A percentile compares a stretch with the other conserved stretches of the same genome.
phyloP scores from a whole-genome alignment of 345 rosid genomes.

The Heritiera littoralis region DNA sequence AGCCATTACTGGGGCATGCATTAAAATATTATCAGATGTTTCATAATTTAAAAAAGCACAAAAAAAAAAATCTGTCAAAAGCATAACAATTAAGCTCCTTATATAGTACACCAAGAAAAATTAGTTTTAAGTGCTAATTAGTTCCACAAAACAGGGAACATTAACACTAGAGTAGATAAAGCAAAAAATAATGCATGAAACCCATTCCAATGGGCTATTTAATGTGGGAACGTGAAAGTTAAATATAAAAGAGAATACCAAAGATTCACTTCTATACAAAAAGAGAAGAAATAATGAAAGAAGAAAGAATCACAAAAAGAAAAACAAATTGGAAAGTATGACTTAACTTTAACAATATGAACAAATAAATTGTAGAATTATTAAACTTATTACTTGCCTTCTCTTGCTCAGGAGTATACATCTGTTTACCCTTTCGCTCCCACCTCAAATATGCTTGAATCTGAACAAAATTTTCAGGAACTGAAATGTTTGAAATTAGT shows the following conservation, averaged over 20 bases:
- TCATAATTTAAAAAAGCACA: neutral
- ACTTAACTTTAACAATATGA: conserved; percentile 20
- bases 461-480: conserved; percentile 97
- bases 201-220: neutral
- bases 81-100: neutral
- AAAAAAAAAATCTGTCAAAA: neutral
- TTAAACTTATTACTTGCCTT: conserved; percentile 44
- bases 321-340: conserved; percentile 55
- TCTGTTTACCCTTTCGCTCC: conserved; percentile 98
- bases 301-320: neutral
- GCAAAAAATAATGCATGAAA: neutral
- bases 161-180: neutral
- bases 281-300: neutral
- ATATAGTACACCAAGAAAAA: neutral
- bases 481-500: conserved; percentile 42
- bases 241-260: neutral
- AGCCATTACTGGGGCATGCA: neutral
- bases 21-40: conserved; percentile 14
- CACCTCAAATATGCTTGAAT: conserved; percentile 90
- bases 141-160: neutral
- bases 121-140: neutral
- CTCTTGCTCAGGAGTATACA: conserved; percentile 73
- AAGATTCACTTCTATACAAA: neutral
- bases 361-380: neutral
- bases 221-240: neutral